These are phyloP conservation scores for Pythium aristosporum DNA, from an alignment of 352 stramenopile genomes.

Conservation along the genomic window DNA sequence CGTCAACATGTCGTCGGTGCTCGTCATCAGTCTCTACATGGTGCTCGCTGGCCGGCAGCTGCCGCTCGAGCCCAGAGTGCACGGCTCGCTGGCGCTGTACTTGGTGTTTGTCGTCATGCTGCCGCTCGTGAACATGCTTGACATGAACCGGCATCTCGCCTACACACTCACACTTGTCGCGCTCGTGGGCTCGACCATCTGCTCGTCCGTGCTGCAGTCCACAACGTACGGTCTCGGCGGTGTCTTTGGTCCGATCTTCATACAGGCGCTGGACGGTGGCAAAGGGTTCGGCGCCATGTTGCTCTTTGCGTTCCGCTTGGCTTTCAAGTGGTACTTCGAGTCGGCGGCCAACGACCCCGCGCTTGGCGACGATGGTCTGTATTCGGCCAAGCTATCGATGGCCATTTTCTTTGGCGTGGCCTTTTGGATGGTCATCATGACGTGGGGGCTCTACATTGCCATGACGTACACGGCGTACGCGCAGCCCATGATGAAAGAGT, in stretches of 20 bases:
- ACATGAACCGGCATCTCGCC: conserved; percentile 39
- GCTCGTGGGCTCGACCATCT: conserved; percentile 63
- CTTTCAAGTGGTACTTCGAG: conserved; percentile 54
- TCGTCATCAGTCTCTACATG: conserved; percentile 82
- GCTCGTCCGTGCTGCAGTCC: conserved; percentile 68
- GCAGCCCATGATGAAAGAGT: conserved; percentile 62
- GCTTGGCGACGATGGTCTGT: conserved; percentile 3
- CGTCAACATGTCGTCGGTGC: conserved; percentile 82
- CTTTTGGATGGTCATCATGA: conserved; percentile 49
- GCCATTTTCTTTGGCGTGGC: conserved; percentile 66
- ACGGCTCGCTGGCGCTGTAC: conserved; percentile 52
- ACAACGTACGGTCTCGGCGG: conserved; percentile 71
- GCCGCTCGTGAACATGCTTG: conserved; percentile 57
- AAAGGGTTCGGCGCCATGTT: conserved; percentile 78
- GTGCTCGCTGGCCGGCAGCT: conserved; percentile 66
- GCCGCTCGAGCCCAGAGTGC: conserved; percentile 54
- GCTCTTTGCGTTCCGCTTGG: conserved; percentile 60
- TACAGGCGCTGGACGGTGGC: conserved; percentile 76
- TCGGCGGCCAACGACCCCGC: neutral
- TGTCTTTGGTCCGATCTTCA: conserved; percentile 75
- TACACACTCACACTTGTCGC: conserved; percentile 63
- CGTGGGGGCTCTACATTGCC: conserved; percentile 51
- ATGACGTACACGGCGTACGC: conserved; percentile 59
- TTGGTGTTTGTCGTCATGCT: conserved; percentile 56
- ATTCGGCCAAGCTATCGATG: conserved; percentile 47